A percentile compares a stretch with the other conserved stretches of the same genome.
Evolutionary conservation across 1,284 basidiomycete species (phyloP).

Genomic region (Boletus subluridellus): DNA sequence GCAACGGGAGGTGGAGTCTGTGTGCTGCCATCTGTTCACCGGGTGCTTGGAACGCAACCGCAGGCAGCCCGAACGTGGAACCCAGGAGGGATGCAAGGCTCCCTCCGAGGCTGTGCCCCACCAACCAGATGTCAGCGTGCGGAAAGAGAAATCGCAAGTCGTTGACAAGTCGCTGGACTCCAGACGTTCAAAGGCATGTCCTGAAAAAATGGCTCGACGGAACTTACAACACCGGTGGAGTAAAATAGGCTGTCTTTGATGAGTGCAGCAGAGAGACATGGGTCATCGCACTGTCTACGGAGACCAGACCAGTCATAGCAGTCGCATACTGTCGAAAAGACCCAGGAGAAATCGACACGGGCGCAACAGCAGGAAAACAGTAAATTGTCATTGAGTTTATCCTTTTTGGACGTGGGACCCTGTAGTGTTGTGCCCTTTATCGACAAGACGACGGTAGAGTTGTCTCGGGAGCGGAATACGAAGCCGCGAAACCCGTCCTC

Average conservation of each 20-base stretch:
- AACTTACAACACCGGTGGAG: constrained; percentile 69
- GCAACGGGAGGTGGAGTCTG: constrained; percentile 82
- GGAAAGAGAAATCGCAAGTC: constrained; percentile 85
- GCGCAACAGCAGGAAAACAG: constrained; percentile 98
- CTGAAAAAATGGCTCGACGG: neutral
- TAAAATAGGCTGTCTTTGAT: constrained; percentile 92
- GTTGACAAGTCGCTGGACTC: constrained; percentile 59
- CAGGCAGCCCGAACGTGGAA: constrained; percentile 90
- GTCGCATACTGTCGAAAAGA: constrained; percentile 78
- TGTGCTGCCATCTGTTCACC: constrained; percentile 86
- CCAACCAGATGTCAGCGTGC: constrained; percentile 84
- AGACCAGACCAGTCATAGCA: constrained; percentile 65
- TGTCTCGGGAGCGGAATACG: constrained; percentile 77
- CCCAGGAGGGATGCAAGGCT: constrained; percentile 85
- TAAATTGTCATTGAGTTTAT: constrained; percentile 96
- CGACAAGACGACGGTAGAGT: constrained; percentile 82
- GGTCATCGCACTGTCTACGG: constrained; percentile 74
- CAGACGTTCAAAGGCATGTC: constrained; percentile 6
- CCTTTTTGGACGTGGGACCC: constrained; percentile 86
- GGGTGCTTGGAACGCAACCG: constrained; percentile 89
- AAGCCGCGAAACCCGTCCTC: constrained; percentile 89
- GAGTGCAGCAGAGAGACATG: constrained; percentile 81
- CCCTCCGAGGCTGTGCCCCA: constrained; percentile 87
- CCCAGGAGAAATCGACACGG: constrained; percentile 87
- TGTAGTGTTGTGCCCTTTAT: constrained; percentile 90